Percentiles rank a stretch among this genome's conserved stretches.
Evolutionary conservation across 2,329 filamentous ascomycete species (phyloP).

Genomic region (Huntiella abstrusa): DNA sequence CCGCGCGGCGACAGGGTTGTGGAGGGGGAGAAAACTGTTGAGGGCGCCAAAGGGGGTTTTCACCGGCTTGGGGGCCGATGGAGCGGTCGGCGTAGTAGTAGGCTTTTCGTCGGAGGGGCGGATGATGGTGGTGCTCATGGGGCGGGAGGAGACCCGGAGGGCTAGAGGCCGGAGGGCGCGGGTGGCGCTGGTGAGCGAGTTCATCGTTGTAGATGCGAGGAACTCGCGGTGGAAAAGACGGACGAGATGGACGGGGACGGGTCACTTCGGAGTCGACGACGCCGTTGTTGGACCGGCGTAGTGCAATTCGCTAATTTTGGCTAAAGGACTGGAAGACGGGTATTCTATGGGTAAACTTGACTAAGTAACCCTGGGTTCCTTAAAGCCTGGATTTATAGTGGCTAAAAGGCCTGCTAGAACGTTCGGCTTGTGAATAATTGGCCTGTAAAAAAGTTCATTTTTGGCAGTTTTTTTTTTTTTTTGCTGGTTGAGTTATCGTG

Average conservation of each 20-base stretch:
- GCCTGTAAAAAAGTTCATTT: background rate
- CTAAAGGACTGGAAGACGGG: too few species aligned
- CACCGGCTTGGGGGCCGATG: background rate
- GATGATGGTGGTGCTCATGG: constrained; percentile 13
- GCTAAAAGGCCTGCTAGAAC: constrained; percentile 6
- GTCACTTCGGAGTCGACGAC: too few species aligned
- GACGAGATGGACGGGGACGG: background rate
- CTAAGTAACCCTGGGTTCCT: too few species aligned
- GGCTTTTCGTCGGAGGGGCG: constrained; percentile 9
- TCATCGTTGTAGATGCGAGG: constrained; percentile 6
- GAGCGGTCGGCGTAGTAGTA: background rate
- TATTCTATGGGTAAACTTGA: too few species aligned
- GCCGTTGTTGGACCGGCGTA: too few species aligned
- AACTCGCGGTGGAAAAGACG: background rate
- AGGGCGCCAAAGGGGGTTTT: background rate
- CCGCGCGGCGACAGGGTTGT: background rate
- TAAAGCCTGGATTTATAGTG: too few species aligned
- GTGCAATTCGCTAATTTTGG: too few species aligned
- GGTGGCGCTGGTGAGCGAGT: constrained; percentile 8
- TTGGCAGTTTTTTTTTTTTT: constrained; percentile 2
- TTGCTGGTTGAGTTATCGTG: background rate
- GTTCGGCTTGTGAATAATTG: constrained; percentile 6
- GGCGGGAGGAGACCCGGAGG: constrained; percentile 10
- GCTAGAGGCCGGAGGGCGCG: constrained; percentile 6
- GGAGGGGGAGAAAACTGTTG: constrained; percentile 6